phyloP scores from a whole-genome alignment of 1,284 basidiomycete species.

The Pseudozyma thailandica region DNA sequence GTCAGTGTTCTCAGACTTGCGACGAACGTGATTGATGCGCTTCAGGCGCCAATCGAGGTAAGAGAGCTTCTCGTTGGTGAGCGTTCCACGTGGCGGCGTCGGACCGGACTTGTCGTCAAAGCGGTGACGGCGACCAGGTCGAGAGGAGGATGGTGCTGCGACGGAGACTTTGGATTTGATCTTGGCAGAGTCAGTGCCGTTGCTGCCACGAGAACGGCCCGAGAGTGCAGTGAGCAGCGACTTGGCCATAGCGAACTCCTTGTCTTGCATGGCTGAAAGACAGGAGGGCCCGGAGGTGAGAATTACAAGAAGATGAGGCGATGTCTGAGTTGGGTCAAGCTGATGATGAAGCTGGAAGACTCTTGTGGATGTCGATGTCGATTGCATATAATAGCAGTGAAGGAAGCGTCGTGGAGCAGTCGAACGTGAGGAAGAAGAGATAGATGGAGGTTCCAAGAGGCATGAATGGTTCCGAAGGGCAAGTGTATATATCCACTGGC shows the following conservation, averaged over 20 bases:
- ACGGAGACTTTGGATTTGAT: background rate
- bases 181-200: background rate
- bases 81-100: slow-evolving; percentile 40
- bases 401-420: no score
- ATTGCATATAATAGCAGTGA: no score
- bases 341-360: no score
- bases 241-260: slow-evolving; percentile 34
- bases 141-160: slow-evolving; percentile 4
- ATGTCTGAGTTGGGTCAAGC: no score
- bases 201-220: slow-evolving; percentile 13
- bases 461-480: no score
- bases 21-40: slow-evolving; percentile 39
- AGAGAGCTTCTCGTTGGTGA: slow-evolving; percentile 45
- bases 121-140: slow-evolving; percentile 17
- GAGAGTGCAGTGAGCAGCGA: slow-evolving; percentile 29
- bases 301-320: background rate
- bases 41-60: slow-evolving; percentile 53
- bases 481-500: no score
- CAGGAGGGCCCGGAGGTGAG: background rate
- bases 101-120: slow-evolving; percentile 49
- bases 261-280: slow-evolving; percentile 23
- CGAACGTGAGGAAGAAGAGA: no score
- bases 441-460: no score
- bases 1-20: slow-evolving; percentile 24
- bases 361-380: no score